These are phyloP conservation scores for Salix koriyanagi DNA, from an alignment of 345 rosid species.

Conservation along the genomic window DNA sequence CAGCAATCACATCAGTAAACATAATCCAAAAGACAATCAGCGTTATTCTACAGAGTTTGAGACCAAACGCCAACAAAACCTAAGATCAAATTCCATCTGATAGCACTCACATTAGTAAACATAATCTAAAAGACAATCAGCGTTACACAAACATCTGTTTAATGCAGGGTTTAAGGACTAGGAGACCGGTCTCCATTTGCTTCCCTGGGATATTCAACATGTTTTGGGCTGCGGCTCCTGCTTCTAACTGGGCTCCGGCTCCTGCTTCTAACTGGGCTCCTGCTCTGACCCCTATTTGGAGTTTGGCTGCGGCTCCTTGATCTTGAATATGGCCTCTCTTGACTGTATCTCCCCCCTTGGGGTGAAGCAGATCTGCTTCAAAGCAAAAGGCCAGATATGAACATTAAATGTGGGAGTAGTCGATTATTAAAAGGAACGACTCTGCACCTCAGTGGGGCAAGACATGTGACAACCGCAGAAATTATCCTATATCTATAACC, in stretches of 20 bases:
- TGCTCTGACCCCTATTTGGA: conserved; percentile 37
- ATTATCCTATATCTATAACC: not conserved
- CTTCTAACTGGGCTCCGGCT: conserved; percentile 12
- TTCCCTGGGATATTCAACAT: conserved; percentile 31
- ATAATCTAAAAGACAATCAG: conserved; percentile 3
- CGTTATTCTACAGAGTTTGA: not conserved
- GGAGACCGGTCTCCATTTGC: conserved; percentile 62
- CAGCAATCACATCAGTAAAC: not conserved
- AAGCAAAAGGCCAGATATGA: conserved; percentile 4
- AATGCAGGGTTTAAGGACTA: conserved; percentile 39
- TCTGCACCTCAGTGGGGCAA: not conserved
- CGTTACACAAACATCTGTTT: not conserved
- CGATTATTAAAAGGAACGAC: not conserved
- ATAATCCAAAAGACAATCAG: conserved; percentile 3
- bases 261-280: not conserved
- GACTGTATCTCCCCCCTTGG: conserved; percentile 24
- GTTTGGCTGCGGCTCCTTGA: conserved; percentile 65
- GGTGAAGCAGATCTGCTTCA: conserved; percentile 30
- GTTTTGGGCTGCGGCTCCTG: conserved; percentile 25
- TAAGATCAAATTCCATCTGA: conserved; percentile 5
- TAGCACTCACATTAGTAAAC: not conserved
- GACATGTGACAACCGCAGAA: not conserved
- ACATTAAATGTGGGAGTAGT: not conserved
- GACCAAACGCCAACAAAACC: conserved; percentile 4
- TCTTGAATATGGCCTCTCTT: conserved; percentile 37